Evolutionary conservation across 768 basidiomycete genomes (phyloP).

Genomic region (Termitomyces sp.): DNA sequence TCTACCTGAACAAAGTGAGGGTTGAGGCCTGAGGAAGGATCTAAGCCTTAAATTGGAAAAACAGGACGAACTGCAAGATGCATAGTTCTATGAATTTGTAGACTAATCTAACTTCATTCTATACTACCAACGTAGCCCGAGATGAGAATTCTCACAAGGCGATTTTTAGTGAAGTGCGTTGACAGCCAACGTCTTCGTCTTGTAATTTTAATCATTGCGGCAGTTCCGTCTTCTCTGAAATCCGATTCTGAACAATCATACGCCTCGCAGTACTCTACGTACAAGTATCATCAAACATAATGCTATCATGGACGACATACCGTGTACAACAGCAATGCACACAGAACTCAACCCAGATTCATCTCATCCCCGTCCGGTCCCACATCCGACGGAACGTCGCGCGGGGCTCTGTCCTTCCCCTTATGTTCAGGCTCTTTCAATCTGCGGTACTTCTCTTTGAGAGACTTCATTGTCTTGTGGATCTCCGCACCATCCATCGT

Average conservation of each 20-base stretch:
- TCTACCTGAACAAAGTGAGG: too few relatives aligned
- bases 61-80: too few relatives aligned
- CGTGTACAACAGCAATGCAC: neutral
- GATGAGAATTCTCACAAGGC: too few relatives aligned
- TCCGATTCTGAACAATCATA: neutral
- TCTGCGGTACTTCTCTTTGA: constrained; percentile 28
- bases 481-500: constrained; percentile 19
- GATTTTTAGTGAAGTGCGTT: neutral
- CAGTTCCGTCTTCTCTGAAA: neutral
- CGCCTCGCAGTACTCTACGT: neutral
- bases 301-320: neutral
- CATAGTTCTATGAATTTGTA: too few relatives aligned
- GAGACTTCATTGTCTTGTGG: constrained; percentile 20
- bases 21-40: too few relatives aligned
- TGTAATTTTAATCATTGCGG: neutral
- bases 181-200: neutral
- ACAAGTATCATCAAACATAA: neutral
- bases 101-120: too few relatives aligned
- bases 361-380: constrained; percentile 20
- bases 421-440: constrained; percentile 18
- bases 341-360: constrained; percentile 18
- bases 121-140: too few relatives aligned
- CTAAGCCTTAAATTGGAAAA: too few relatives aligned
- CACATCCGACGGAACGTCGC: constrained; percentile 13
- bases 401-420: constrained; percentile 17